phyloP scores from a whole-genome alignment of 1,139 yeast species.

The Hyphopichia pseudoburtonii region DNA sequence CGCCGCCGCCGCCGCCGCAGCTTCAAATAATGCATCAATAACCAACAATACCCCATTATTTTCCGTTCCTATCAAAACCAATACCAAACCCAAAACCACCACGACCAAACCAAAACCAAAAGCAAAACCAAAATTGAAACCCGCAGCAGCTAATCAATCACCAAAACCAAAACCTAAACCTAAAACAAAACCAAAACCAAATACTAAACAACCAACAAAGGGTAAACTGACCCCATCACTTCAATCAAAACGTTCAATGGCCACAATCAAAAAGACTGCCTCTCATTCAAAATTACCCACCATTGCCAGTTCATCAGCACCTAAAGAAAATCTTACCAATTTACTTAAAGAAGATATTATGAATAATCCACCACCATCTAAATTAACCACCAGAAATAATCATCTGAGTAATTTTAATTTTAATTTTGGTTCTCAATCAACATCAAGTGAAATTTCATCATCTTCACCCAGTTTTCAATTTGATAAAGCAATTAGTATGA shows the following conservation, averaged over 20 bases:
- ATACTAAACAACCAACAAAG: background rate
- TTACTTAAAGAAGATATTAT: constrained; percentile 3
- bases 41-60: constrained; percentile 1
- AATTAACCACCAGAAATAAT: background rate
- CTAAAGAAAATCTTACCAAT: constrained; percentile 2
- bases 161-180: background rate
- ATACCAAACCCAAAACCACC: constrained; percentile 1
- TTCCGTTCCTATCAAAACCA: constrained; percentile 1
- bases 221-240: background rate
- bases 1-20: constrained; percentile 6
- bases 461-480: constrained; percentile 1
- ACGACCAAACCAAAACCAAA: background rate
- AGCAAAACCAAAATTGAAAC: background rate
- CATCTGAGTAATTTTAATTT: background rate
- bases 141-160: too few relatives aligned
- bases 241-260: background rate
- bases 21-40: constrained; percentile 2
- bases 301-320: constrained; percentile 1
- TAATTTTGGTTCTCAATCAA: background rate
- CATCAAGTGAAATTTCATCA: background rate
- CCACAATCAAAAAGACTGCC: background rate
- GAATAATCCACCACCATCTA: constrained; percentile 4
- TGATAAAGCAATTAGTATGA: constrained; percentile 1
- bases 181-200: background rate
- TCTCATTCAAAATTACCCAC: constrained; percentile 1